Percentiles rank a stretch among this genome's conserved stretches.
Evolutionary conservation across 768 basidiomycete species (phyloP).

Genomic region (Tricholoma bakamatsutake): DNA sequence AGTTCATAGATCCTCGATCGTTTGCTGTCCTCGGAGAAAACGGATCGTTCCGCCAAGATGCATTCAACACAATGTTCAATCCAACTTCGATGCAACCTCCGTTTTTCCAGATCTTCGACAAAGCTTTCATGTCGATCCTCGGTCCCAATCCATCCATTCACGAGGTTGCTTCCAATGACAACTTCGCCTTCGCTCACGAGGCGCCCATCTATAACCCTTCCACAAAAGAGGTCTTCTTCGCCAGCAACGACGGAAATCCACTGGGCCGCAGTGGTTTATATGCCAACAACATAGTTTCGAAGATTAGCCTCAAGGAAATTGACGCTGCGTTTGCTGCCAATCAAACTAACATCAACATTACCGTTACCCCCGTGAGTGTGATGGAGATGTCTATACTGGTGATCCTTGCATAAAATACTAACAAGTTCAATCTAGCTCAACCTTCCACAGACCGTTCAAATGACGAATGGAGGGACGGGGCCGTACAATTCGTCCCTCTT

Average conservation of each 20-base stretch:
- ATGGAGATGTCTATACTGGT: background rate
- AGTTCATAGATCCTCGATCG: slow-evolving; percentile 47
- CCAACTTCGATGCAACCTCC: slow-evolving; percentile 54
- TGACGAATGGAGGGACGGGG: slow-evolving; percentile 68
- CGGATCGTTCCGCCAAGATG: slow-evolving; percentile 30
- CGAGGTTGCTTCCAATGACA: slow-evolving; percentile 52
- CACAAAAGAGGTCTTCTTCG: slow-evolving; percentile 73
- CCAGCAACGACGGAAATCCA: slow-evolving; percentile 61
- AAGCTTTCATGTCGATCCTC: slow-evolving; percentile 53
- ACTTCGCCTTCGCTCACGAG: slow-evolving; percentile 74
- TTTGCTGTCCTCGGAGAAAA: slow-evolving; percentile 43
- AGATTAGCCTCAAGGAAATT: slow-evolving; percentile 55
- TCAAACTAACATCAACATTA: slow-evolving; percentile 38
- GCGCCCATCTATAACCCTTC: slow-evolving; percentile 61
- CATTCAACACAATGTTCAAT: slow-evolving; percentile 37
- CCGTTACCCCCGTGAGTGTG: slow-evolving; percentile 35
- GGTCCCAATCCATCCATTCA: slow-evolving; percentile 53
- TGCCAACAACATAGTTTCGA: slow-evolving; percentile 58
- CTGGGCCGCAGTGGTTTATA: slow-evolving; percentile 59
- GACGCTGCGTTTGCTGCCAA: slow-evolving; percentile 35
- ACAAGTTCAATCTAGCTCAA: slow-evolving; percentile 36
- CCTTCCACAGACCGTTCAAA: slow-evolving; percentile 53
- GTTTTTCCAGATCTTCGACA: slow-evolving; percentile 49
- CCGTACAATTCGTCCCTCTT: slow-evolving; percentile 54
- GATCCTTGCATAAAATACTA: background rate